Evolutionary conservation across 2,329 filamentous ascomycete species (phyloP), one percentile per base, ranked within the genome.

Genomic region (Aspergillus sergii): DNA sequence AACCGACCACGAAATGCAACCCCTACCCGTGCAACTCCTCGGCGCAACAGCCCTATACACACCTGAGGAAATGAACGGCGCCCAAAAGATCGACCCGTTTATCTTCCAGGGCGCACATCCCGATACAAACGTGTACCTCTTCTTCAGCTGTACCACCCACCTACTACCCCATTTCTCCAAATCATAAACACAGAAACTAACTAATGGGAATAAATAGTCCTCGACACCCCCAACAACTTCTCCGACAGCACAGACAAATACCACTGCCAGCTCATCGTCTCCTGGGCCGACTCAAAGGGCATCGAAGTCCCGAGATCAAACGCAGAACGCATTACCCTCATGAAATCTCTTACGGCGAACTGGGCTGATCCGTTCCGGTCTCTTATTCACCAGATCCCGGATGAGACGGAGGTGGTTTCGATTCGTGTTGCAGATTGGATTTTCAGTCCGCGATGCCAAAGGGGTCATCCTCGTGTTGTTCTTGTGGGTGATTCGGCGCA

Each of bases 401-500:
- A 74, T 0, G 74, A 77, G 2, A 77, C 79, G 0, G 79, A 83
- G 16, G 76, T 82, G 8, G 82, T 82, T 58, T 74, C 74, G 2
- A 78, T 87, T 5, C 76, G 78, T 11, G 71, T 85, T 5, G 78
- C 82, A 34, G 85, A 87, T 69, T 84, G 83, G 75, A 72, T 80
- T 39, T 72, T 72, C 43, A 28, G 16, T 1, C 83, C 82, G 1
- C 68, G 64, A n/a, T 74, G 76, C 1, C 69, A 66, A 4, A 74
- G 71, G 55, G 71, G 68, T 14, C 69, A 72, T 8, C 82, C 82
- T 0, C 76, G 78, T 2, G 81, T 79, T 0, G 78, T 83, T 0
- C 66, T 88, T 1, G 77, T 85, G 62, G 85, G 86, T 0, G 86
- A 88, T 71, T 82, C 85, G 0, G 77, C 86, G 3, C 85, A 88